phyloP scores from a whole-genome alignment of 305 asterid genomes.

The Solanum hybrid region DNA sequence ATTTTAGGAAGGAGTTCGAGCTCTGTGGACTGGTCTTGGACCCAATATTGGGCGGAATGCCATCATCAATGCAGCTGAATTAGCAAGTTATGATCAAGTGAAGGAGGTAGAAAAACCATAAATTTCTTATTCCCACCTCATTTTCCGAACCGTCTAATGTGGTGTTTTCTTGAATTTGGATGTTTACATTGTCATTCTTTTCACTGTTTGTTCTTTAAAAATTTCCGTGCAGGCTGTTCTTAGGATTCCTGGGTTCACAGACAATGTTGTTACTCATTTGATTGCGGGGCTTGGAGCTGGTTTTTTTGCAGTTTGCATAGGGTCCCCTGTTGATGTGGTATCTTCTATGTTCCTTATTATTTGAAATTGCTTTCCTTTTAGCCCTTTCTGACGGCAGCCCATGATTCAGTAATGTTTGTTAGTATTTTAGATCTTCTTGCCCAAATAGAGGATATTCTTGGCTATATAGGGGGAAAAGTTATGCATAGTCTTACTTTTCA shows the following conservation, averaged over 20 bases:
- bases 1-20: slow-evolving; percentile 68
- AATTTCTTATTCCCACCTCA: background rate
- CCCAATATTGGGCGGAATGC: slow-evolving; percentile 96
- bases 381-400: background rate
- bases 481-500: background rate
- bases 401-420: background rate
- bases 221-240: slow-evolving; percentile 52
- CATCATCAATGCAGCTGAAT: slow-evolving; percentile 90
- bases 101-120: slow-evolving; percentile 47
- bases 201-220: background rate
- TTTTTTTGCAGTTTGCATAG: slow-evolving; percentile 88
- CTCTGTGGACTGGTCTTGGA: slow-evolving; percentile 90
- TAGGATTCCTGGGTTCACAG: slow-evolving; percentile 88
- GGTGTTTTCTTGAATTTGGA: slow-evolving; percentile 3
- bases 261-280: slow-evolving; percentile 77
- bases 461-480: background rate
- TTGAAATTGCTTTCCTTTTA: background rate
- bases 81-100: slow-evolving; percentile 98
- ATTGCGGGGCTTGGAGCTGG: slow-evolving; percentile 93
- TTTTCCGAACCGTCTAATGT: background rate
- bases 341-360: slow-evolving; percentile 3
- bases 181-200: background rate
- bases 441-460: background rate
- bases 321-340: slow-evolving; percentile 99
- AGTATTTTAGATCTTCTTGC: background rate